Evolutionary conservation across 192 early-diverging fungal species (phyloP), one percentile per base, ranked within the genome.

Genomic region (Lunasporangiospora selenospora): DNA sequence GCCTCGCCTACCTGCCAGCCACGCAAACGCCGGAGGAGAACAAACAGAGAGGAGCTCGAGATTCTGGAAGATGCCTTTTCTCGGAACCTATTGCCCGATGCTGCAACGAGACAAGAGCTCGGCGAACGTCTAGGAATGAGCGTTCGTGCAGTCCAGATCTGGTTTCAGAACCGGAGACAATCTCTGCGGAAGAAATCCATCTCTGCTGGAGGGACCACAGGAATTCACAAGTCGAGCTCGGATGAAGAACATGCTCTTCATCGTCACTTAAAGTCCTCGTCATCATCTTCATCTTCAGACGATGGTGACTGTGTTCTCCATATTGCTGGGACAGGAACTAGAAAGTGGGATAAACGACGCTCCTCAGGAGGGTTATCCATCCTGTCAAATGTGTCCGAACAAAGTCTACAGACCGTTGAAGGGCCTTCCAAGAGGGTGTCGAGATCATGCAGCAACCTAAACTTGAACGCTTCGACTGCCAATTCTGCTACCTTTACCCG

Each of bases 111-210:
- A 52, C 83, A 82, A 53, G 64, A 80, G 24, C 75, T 91, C 38
- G 89, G 83, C 6, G 78, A 79, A 33, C 82, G 88, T 55, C 77
- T 89, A 27, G 83, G 77, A 21, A 89, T 91, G 89, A 88, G 84
- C 8, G 83, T 87, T 6, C 84, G 89, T 41, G 84, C 85, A 0
- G 88, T 91, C 4, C 89, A 91, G 62, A 87, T 91, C 27, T 91
- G 88, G 92, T 92, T 92, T 76, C 91, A 92, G 61, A 93, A 92
- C 77, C 80, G 87, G 26, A 83, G 93, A 8, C 92, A 94, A 71
- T 84, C 82, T 16, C 73, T 86, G 19, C 77, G 85, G 9, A 81
- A 64, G 44, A 77, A 73, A 36, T 73, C 69, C 12, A 26, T 71
- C 15, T 62, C 30, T 24, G 36, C 51, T 1, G 23, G 31, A 18